Conservation (phyloP, 257 asterid species). For the Fraxinus cuspidata region DNA sequence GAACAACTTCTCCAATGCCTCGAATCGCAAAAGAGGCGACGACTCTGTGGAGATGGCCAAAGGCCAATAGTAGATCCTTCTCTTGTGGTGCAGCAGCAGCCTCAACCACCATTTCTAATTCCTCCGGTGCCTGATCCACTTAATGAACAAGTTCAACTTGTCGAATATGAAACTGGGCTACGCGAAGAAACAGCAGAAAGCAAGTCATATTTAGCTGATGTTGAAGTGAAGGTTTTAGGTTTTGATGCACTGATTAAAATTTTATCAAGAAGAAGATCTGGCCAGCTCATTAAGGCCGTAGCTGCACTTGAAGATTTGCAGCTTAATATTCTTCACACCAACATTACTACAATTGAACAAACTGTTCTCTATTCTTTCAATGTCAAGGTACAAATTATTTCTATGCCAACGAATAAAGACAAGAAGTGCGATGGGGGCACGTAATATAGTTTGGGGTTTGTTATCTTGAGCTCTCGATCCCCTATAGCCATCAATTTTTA, state of each 20-base stretch:
- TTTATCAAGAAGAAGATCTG: conserved; percentile 69
- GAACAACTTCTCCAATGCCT: conserved; percentile 95
- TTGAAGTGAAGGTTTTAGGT: conserved; percentile 82
- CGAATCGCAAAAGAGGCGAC: conserved; percentile 85
- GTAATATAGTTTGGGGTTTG: neutral
- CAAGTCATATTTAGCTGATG: conserved; percentile 82
- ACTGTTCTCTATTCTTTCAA: conserved; percentile 91
- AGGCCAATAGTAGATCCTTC: conserved; percentile 46
- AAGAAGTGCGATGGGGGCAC: neutral
- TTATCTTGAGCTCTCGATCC: neutral
- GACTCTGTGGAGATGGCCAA: conserved; percentile 63
- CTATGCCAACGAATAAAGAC: too few species aligned
- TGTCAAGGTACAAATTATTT: conserved; percentile 60
- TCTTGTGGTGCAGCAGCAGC: conserved; percentile 31
- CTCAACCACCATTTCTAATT: conserved; percentile 38
- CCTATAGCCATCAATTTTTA: too few species aligned
- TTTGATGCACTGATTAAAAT: conserved; percentile 83
- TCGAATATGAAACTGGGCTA: conserved; percentile 49
- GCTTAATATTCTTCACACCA: conserved; percentile 77
- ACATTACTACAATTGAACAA: conserved; percentile 88
- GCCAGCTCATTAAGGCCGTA: conserved; percentile 71
- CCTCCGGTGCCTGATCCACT: conserved; percentile 40
- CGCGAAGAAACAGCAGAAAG: conserved; percentile 76
- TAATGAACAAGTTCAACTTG: conserved; percentile 39
- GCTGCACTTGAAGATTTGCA: conserved; percentile 96